Base-by-base conservation (phyloP, 2,329 filamentous ascomycete genomes). In the Pseudophaeomoniella oleicola region DNA sequence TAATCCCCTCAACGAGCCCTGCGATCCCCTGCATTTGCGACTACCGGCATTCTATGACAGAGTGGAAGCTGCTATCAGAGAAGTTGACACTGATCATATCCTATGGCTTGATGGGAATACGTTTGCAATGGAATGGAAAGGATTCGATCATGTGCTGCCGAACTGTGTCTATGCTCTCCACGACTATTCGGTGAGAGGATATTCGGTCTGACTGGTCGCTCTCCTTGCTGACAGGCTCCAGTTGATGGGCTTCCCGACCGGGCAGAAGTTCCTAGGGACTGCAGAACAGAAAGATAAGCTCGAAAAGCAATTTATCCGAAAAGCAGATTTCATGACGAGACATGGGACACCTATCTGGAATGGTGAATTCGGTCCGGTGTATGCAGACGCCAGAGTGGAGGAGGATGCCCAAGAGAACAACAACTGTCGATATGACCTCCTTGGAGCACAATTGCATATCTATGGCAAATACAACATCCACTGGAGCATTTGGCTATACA, bases 401-500 rank as follows among this genome's bases (percentile, higher is more conserved):
- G 10, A 11, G 12, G 51, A 62, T 11, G 52, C 53, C 5, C 52
- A 57, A 4, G 48, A 50, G 5, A 58, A 59, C 34, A 67, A 68
- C 37, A 47, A 59, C 36, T 54, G 59, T 32, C 53, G 66, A 3
- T 66, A 66, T 45, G 56, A 59, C 17, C 52, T 70, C 19, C 55
- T 69, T 3, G 58, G 59, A 10, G 58, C 61, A 12, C 66, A 69
- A 46, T 50, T 73, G 18, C 50, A 53, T 9, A 65, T 73, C 30
- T 74, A 74, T 47, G 62, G 66, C 36, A 62, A 65, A 49, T 51
- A 67, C 39, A 51, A 61, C 34, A 67, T 69, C 22, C 58, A 61
- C 37, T 78, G 72, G 74, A 67, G 57, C 11, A 78, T 78, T 46
- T 74, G 70, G 69, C 51, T 70, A 0, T 73, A 71, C 51, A 74